phyloP scores from a whole-genome alignment of 768 basidiomycete genomes.

The Mycena kentingensis region DNA sequence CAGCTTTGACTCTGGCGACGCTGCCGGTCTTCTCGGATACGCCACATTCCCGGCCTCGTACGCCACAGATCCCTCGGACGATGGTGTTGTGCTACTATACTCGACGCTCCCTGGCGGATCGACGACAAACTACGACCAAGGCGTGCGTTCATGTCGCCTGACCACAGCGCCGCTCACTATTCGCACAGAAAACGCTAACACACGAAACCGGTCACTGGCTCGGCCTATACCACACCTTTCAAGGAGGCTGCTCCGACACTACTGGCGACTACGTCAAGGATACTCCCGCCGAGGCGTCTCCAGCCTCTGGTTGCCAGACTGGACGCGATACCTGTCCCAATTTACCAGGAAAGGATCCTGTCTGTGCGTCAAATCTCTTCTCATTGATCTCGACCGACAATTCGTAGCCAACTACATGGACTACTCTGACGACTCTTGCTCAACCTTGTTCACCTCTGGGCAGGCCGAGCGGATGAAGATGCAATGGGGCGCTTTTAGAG shows the following conservation, averaged over 20 bases:
- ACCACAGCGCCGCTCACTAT: too few species aligned
- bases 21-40: conserved; percentile 46
- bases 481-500: too few species aligned
- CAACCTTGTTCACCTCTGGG: conserved; percentile 32
- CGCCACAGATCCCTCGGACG: conserved; percentile 36
- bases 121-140: conserved; percentile 43
- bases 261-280: conserved; percentile 32
- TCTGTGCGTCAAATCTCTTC: conserved; percentile 22
- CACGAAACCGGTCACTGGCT: conserved; percentile 41
- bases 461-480: too few species aligned
- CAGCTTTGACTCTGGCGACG: neutral
- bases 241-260: conserved; percentile 25
- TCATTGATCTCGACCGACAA: neutral
- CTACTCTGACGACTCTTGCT: conserved; percentile 34
- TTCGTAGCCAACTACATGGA: conserved; percentile 40
- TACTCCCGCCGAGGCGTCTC: conserved; percentile 28
- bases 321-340: conserved; percentile 26
- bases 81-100: conserved; percentile 47
- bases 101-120: conserved; percentile 43
- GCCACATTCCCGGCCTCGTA: conserved; percentile 49
- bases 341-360: conserved; percentile 36
- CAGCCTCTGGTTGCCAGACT: conserved; percentile 35
- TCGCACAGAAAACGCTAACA: conserved; percentile 27
- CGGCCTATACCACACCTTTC: conserved; percentile 41
- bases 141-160: conserved; percentile 4